phyloP scores from a whole-genome alignment of 2,329 filamentous ascomycete genomes.

The Cytospora mali region DNA sequence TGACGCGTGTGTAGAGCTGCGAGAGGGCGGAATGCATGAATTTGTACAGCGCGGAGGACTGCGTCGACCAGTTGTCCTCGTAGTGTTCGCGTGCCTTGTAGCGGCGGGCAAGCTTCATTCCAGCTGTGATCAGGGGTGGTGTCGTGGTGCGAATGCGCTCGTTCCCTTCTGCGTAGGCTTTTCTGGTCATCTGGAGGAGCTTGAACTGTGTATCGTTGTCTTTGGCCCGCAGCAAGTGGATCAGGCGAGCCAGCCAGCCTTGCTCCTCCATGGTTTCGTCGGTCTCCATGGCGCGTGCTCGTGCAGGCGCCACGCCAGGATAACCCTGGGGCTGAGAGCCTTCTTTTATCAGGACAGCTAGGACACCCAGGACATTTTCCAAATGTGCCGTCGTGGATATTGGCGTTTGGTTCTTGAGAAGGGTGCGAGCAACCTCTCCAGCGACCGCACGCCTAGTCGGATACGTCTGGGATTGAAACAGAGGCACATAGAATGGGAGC shows the following conservation, averaged over 20 bases:
- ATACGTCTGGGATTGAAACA: conserved; percentile 90
- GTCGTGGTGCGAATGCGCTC: conserved; percentile 96
- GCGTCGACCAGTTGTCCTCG: conserved; percentile 64
- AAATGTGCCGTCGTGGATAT: conserved; percentile 79
- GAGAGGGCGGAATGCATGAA: conserved; percentile 91
- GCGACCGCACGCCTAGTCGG: conserved; percentile 88
- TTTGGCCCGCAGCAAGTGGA: conserved; percentile 80
- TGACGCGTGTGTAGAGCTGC: conserved; percentile 84
- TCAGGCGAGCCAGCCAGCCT: conserved; percentile 90
- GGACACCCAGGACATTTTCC: conserved; percentile 83
- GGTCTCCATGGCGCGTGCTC: conserved; percentile 74
- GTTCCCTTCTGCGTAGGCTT: conserved; percentile 87
- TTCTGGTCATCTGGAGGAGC: conserved; percentile 83
- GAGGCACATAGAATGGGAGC: conserved; percentile 86
- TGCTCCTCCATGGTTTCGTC: conserved; percentile 98
- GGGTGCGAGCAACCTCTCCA: conserved; percentile 78
- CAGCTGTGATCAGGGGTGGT: conserved; percentile 85
- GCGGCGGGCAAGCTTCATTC: conserved; percentile 83
- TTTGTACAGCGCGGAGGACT: conserved; percentile 81
- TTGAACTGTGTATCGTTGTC: conserved; percentile 95
- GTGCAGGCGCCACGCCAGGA: conserved; percentile 75
- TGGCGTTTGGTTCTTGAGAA: conserved; percentile 80
- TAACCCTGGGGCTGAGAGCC: conserved; percentile 87
- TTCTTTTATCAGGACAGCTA: conserved; percentile 92
- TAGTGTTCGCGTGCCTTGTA: conserved; percentile 91